phyloP scores from a whole-genome alignment of 441 rosid species.

The Jatropha podagrica region DNA sequence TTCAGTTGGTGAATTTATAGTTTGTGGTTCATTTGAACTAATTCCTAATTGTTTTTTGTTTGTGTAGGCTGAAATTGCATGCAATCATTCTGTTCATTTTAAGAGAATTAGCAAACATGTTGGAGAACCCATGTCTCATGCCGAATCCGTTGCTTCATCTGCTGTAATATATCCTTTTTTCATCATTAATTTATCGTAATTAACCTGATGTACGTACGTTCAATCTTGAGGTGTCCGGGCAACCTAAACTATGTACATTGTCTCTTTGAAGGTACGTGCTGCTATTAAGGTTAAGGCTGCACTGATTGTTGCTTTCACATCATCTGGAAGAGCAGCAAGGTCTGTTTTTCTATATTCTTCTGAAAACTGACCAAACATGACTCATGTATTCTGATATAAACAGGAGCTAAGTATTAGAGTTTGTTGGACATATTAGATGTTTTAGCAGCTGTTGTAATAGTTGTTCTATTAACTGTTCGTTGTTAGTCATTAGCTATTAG shows the following conservation, averaged over 20 bases:
- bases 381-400: neutral
- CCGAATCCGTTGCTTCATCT: constrained; percentile 87
- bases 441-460: too few species aligned
- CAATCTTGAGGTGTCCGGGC: too few species aligned
- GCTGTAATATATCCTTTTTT: constrained; percentile 45
- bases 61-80: constrained; percentile 71
- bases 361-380: too few species aligned
- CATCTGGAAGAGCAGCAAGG: constrained; percentile 81
- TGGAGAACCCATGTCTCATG: constrained; percentile 85
- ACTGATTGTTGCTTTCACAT: constrained; percentile 68
- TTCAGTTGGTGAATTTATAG: neutral
- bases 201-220: too few species aligned
- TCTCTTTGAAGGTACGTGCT: constrained; percentile 57
- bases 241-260: too few species aligned
- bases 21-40: neutral
- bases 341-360: constrained; percentile 8
- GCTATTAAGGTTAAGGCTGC: constrained; percentile 84
- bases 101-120: constrained; percentile 78
- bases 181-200: neutral
- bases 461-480: too few species aligned
- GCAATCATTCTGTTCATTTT: constrained; percentile 75
- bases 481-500: too few species aligned
- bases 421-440: too few species aligned
- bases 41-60: neutral
- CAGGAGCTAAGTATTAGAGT: too few species aligned